Evolutionary conservation across 1,284 basidiomycete species (phyloP).

Genomic region (Ustilago tritici): DNA sequence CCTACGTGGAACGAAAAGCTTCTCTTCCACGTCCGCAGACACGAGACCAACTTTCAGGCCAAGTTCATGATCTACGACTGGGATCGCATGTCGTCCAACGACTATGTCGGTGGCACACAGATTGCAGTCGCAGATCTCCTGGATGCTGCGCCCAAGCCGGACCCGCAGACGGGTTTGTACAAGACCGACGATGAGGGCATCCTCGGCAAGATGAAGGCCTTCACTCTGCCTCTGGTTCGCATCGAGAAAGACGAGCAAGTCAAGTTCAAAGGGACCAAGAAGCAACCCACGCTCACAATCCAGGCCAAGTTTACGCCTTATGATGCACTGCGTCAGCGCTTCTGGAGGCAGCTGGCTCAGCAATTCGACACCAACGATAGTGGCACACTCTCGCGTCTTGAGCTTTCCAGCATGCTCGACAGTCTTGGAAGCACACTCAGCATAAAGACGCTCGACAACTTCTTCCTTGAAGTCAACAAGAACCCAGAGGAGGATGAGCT

Average conservation of each 20-base stretch:
- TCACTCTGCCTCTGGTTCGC: conserved; percentile 53
- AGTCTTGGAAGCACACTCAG: conserved; percentile 94
- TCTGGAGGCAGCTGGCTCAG: conserved; percentile 89
- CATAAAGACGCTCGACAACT: conserved; percentile 79
- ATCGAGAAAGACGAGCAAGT: conserved; percentile 51
- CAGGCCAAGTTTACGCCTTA: conserved; percentile 96
- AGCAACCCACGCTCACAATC: conserved; percentile 57
- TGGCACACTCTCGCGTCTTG: conserved; percentile 81
- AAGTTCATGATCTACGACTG: conserved; percentile 67
- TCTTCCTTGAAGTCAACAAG: conserved; percentile 73
- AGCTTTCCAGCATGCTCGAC: conserved; percentile 95
- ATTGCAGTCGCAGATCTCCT: conserved; percentile 56
- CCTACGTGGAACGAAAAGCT: conserved; percentile 96
- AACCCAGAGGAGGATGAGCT: conserved; percentile 79
- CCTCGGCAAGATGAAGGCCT: conserved; percentile 41
- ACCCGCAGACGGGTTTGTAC: conserved; percentile 60
- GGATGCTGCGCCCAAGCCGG: conserved; percentile 54
- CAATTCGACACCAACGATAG: conserved; percentile 93
- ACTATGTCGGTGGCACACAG: conserved; percentile 60
- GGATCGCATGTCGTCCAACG: conserved; percentile 66
- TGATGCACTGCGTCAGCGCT: conserved; percentile 74
- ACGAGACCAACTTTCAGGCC: conserved; percentile 76
- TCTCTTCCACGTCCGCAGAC: conserved; percentile 90
- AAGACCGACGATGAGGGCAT: conserved; percentile 38
- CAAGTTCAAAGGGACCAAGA: conserved; percentile 47